Evolutionary conservation across 768 basidiomycete genomes (phyloP).

Genomic region (Phaeotremella skinneri): DNA sequence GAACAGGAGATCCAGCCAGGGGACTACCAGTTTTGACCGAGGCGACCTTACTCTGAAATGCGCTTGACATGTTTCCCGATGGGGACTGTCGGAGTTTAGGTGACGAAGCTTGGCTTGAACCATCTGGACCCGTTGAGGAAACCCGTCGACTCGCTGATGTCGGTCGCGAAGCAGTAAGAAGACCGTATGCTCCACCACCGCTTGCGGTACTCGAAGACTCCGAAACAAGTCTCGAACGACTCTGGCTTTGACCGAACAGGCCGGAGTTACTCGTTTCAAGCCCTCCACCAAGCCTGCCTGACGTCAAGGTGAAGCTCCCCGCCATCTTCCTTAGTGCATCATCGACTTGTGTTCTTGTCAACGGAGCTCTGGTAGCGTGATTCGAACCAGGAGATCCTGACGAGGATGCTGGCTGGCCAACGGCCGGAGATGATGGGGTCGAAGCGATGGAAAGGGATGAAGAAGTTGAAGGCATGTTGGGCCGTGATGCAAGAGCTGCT

Average conservation of each 20-base stretch:
- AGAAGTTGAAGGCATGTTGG: slow-evolving; percentile 42
- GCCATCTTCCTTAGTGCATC: slow-evolving; percentile 42
- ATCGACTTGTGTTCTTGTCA: slow-evolving; percentile 45
- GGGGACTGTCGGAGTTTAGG: background rate
- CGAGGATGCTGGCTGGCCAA: slow-evolving; percentile 9
- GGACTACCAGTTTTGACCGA: slow-evolving; percentile 5
- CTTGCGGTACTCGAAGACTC: background rate
- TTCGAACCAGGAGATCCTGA: slow-evolving; percentile 13
- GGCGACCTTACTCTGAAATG: background rate
- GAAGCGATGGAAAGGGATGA: slow-evolving; percentile 41
- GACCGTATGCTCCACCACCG: slow-evolving; percentile 12
- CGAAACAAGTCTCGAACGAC: background rate
- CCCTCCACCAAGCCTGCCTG: background rate
- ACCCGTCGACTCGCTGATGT: slow-evolving; percentile 13
- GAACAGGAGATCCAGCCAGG: background rate
- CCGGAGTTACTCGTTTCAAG: background rate
- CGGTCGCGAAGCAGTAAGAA: slow-evolving; percentile 35
- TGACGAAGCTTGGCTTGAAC: background rate
- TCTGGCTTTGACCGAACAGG: background rate
- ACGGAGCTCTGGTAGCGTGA: slow-evolving; percentile 25
- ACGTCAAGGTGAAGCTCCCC: slow-evolving; percentile 36
- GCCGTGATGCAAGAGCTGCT: slow-evolving; percentile 24
- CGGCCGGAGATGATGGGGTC: slow-evolving; percentile 22
- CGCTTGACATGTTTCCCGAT: background rate
- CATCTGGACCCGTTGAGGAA: slow-evolving; percentile 2